Base-by-base conservation (phyloP, 179 eudicot genomes). In the Silene coronaria region DNA sequence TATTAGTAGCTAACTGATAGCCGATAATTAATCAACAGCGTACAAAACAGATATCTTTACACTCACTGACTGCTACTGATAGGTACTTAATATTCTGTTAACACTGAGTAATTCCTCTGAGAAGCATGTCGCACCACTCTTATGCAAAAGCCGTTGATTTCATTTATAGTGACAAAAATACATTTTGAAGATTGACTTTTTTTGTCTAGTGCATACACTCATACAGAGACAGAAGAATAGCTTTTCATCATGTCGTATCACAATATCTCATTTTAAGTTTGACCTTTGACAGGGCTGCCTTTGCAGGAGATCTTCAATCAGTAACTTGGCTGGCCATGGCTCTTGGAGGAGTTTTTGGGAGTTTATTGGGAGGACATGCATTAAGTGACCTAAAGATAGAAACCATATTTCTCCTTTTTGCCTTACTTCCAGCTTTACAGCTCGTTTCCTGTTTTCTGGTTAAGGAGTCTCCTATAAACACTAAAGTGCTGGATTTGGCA, bases 251-350 rank as follows among this genome's bases (percentile, higher is more conserved):
- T 19, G 22, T 70, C 53, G 12, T 63, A 32, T 34, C 4, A 10
- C 26, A 11, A 59, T 61, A 51, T 46, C 58, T 74, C 30, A 72
- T 74, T 57, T 79, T 62, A 64, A 61, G 16, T 45, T 70, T 66
- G 13, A 26, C 51, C 74, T 45, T 82, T 72, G 73, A 73, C 84
- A 92, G 99, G 90, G 93, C 97, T 69, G 76, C 88, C 61, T 95
- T 90, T 88, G 90, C 97, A 83, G 97, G 99, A 57, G 99, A 95
- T 80, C 97, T 95, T 70, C 99, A 95, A 85, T 90, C 97, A 68
- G 58, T 92, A 64, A 90, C 97, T 79, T 91, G 97, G 99, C 70
- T 92, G 83, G 75, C 91, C 63, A 95, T 92, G 97, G 99, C 99
- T 70, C 77, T 90, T 68, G 99, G 99, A 77, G 99, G 99, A 78